Percentiles rank a stretch among this genome's conserved stretches.
Conservation (phyloP, 2,329 filamentous ascomycete species). For the Claviceps citrina region DNA sequence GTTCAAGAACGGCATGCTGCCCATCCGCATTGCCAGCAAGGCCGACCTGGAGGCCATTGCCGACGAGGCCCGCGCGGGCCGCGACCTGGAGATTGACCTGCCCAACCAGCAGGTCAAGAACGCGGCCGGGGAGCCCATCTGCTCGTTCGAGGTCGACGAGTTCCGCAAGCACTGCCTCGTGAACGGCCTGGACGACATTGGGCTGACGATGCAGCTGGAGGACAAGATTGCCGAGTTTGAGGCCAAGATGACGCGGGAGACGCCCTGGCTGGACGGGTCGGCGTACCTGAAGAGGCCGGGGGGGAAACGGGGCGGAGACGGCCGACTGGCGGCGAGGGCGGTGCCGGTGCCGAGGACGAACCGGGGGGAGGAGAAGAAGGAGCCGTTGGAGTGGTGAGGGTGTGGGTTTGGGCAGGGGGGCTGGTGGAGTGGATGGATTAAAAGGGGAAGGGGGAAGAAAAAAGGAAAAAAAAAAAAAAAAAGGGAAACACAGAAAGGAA, state of each 20-base stretch:
- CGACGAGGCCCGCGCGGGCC: conserved; percentile 60
- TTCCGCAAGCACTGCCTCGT: conserved; percentile 90
- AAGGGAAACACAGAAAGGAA: neutral
- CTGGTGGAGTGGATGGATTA: neutral
- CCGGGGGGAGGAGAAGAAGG: conserved; percentile 64
- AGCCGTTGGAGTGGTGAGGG: conserved; percentile 78
- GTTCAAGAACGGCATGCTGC: conserved; percentile 99
- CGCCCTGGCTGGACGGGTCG: conserved; percentile 81
- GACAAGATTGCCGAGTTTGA: conserved; percentile 80
- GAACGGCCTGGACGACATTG: conserved; percentile 91
- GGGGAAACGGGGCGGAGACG: conserved; percentile 30
- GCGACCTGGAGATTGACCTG: conserved; percentile 80
- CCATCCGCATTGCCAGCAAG: conserved; percentile 58
- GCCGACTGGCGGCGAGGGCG: conserved; percentile 41
- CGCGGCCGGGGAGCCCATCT: conserved; percentile 55
- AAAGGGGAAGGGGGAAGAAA: neutral
- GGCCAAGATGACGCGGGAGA: conserved; percentile 56
- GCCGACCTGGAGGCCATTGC: conserved; percentile 54
- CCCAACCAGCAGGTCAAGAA: conserved; percentile 71
- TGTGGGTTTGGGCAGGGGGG: too few relatives aligned
- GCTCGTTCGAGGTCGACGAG: conserved; percentile 73
- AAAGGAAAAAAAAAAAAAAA: neutral
- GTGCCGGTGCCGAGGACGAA: conserved; percentile 76
- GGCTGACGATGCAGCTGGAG: conserved; percentile 81
- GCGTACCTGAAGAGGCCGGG: conserved; percentile 52